These are phyloP conservation scores for Byssoonygena ceratinophila DNA, from an alignment of 2,329 filamentous ascomycete species.

Conservation along the genomic window DNA sequence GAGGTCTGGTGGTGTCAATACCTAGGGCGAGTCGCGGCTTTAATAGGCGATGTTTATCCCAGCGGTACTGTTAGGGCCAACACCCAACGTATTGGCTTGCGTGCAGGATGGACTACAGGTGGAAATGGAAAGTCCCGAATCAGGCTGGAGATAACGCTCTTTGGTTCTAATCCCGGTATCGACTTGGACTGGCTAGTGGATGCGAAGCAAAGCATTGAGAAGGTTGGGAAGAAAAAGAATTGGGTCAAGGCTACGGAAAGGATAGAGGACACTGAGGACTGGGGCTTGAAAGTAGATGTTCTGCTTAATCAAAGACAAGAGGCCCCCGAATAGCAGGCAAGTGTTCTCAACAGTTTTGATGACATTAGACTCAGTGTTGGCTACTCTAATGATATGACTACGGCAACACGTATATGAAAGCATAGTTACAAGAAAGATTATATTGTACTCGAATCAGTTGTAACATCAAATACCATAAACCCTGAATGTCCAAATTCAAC, in stretches of 20 bases:
- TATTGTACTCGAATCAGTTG: too few relatives aligned
- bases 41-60: slow-evolving; percentile 52
- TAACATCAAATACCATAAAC: too few relatives aligned
- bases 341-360: too few relatives aligned
- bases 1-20: slow-evolving; percentile 57
- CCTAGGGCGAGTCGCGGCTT: slow-evolving; percentile 48
- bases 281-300: slow-evolving; percentile 34
- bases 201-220: slow-evolving; percentile 36
- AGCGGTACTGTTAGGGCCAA: slow-evolving; percentile 39
- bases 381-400: neutral
- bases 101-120: slow-evolving; percentile 34
- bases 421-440: too few relatives aligned
- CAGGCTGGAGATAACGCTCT: slow-evolving; percentile 37
- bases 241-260: slow-evolving; percentile 32
- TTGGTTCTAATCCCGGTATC: slow-evolving; percentile 26
- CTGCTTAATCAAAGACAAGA: slow-evolving; percentile 10
- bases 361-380: neutral
- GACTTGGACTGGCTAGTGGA: slow-evolving; percentile 31
- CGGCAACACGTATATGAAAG: too few relatives aligned
- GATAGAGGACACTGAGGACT: slow-evolving; percentile 27
- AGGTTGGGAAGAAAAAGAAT: slow-evolving; percentile 51
- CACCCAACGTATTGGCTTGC: slow-evolving; percentile 28
- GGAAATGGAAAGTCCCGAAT: slow-evolving; percentile 36
- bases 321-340: too few relatives aligned
- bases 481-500: too few relatives aligned